phyloP scores from a whole-genome alignment of 495 filamentous ascomycete species.

The Hypoxylon fuscum region DNA sequence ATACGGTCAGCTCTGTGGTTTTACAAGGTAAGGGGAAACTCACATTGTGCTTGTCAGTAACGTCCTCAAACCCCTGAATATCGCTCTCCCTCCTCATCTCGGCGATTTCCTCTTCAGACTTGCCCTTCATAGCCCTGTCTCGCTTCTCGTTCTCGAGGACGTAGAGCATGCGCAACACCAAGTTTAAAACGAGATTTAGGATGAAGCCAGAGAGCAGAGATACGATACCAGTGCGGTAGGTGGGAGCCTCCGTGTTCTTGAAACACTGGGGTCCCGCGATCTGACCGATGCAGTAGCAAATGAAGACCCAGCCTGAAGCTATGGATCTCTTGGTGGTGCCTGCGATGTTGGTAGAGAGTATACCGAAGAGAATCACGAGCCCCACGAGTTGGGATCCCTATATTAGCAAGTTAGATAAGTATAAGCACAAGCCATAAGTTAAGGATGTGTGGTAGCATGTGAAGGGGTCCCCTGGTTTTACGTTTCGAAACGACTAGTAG shows the following conservation, averaged over 20 bases:
- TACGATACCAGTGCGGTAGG: conserved; percentile 27
- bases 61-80: conserved; percentile 44
- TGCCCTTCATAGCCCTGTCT: conserved; percentile 30
- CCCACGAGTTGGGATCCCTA: conserved; percentile 32
- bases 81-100: conserved; percentile 40
- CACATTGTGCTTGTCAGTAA: conserved; percentile 44
- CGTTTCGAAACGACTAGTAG: neutral
- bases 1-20: conserved; percentile 3
- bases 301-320: conserved; percentile 42
- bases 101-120: conserved; percentile 35
- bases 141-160: conserved; percentile 38
- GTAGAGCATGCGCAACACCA: conserved; percentile 33
- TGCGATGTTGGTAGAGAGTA: conserved; percentile 41
- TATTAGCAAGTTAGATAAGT: neutral
- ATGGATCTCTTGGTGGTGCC: conserved; percentile 47
- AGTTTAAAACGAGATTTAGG: conserved; percentile 35
- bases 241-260: conserved; percentile 23
- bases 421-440: neutral
- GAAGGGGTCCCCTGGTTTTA: neutral
- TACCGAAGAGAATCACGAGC: conserved; percentile 34
- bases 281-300: conserved; percentile 46
- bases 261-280: conserved; percentile 45
- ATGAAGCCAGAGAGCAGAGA: conserved; percentile 38
- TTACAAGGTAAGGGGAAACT: conserved; percentile 9
- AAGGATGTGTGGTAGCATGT: neutral